Percentiles rank a stretch among this genome's conserved stretches.
These are phyloP conservation scores for Hymenoscyphus salicellus DNA, from an alignment of 2,329 filamentous ascomycete species.

Conservation along the genomic window DNA sequence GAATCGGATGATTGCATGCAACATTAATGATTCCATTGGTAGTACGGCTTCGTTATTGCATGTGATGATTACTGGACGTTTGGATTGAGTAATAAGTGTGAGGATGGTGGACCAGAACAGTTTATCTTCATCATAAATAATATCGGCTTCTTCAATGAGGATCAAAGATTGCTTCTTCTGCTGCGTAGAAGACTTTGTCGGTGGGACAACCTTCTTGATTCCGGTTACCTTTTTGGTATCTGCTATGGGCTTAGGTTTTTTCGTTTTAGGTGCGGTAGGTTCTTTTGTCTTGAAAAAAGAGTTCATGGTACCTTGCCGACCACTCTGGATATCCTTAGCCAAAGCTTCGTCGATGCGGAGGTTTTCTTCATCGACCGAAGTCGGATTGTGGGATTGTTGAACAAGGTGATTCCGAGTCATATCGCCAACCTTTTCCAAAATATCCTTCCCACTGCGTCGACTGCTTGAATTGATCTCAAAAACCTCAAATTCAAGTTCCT, in stretches of 20 bases:
- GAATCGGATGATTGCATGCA: conserved; percentile 83
- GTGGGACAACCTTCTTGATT: conserved; percentile 3
- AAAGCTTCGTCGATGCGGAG: conserved; percentile 44
- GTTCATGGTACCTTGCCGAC: conserved; percentile 74
- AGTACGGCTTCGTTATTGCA: conserved; percentile 90
- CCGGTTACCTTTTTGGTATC: conserved; percentile 25
- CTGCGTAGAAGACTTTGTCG: conserved; percentile 23
- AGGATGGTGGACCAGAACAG: conserved; percentile 87
- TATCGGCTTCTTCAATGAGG: conserved; percentile 86
- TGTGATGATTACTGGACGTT: conserved; percentile 88
- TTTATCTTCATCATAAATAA: conserved; percentile 93
- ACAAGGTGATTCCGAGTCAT: conserved; percentile 97
- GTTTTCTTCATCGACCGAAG: conserved; percentile 34
- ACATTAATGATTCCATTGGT: conserved; percentile 67
- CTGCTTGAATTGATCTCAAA: conserved; percentile 90
- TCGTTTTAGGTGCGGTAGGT: conserved; percentile 28
- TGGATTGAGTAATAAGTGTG: conserved; percentile 75
- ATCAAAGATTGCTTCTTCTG: conserved; percentile 90
- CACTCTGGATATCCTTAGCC: conserved; percentile 58
- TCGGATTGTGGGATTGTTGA: conserved; percentile 46
- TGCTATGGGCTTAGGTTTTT: conserved; percentile 26
- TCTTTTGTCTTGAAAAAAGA: conserved; percentile 70
- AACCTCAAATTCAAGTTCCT: conserved; percentile 86
- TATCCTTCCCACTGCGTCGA: conserved; percentile 81
- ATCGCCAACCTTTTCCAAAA: conserved; percentile 88